Evolutionary conservation across 148 eudicot species (phyloP), one percentile per base, ranked within the genome.

Genomic region (Diospyros kaki): DNA sequence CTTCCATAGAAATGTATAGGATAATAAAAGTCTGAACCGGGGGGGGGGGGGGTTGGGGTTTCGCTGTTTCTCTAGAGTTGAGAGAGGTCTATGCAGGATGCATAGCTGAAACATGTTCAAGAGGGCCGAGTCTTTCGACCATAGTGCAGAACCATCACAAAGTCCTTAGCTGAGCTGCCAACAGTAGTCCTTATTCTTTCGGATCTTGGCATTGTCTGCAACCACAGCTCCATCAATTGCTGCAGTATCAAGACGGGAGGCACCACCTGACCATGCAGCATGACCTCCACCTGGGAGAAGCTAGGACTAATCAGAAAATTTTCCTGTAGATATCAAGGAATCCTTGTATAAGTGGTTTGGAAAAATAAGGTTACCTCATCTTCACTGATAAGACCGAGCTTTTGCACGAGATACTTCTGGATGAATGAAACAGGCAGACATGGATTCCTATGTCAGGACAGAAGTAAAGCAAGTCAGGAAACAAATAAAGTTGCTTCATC

Each of bases 381-480:
- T 71, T 82, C 81, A 43, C 65, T 74, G 3, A 44, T 3, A 71
- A 82, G 84, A 43, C 55, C 73, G 60, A 82, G 67, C 75, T 82
- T 82, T 50, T 59, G 42, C 56, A 45, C 77, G 56, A 78, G 41
- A 68, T 75, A 82, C 73, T 78, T 75, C 1, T 71, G 66, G 61
- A 82, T 66, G 38, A 18, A 65, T 11, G 79, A 82, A 74, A 70
- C 73, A 7, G 79, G 76, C 6, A 71, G 4, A 69, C 17, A 71
- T 8, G 66, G 70, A 78, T 82, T 69, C 74, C 84, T 78, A 69
- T 45, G 75, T 17, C 55, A 72, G 66, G 10, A 13, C 2, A 8
- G 28, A 46, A 28, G 1, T 15, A 28, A 48, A 48, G 12, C 1
- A 8, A 4, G 52, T 48, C 52, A 2, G 18, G 4, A 59, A 17